Percentiles rank a stretch among this genome's conserved stretches.
phyloP scores from a whole-genome alignment of 2,329 filamentous ascomycete species.

The Alternaria viburni region DNA sequence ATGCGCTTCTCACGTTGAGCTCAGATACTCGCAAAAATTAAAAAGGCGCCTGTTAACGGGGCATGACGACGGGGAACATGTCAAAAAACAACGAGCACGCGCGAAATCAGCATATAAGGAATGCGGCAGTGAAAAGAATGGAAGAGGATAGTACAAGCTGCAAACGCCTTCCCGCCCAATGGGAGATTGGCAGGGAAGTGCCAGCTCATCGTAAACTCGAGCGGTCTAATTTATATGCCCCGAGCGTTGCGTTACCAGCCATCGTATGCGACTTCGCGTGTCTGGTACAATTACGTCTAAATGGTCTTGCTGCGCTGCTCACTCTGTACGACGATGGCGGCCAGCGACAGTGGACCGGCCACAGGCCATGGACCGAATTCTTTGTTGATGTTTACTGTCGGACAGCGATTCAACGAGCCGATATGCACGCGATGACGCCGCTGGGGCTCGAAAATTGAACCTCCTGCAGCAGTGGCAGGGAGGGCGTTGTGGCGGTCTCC shows the following conservation, averaged over 20 bases:
- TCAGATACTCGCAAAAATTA: conserved; percentile 27
- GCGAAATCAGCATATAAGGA: conserved; percentile 45
- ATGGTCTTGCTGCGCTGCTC: conserved; percentile 22
- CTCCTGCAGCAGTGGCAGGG: conserved; percentile 36
- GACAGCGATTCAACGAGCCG: conserved; percentile 20
- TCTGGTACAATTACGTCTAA: conserved; percentile 29
- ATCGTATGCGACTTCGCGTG: conserved; percentile 28
- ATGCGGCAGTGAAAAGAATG: conserved; percentile 31
- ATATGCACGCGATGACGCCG: conserved; percentile 31
- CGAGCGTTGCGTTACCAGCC: conserved; percentile 34
- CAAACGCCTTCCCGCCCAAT: conserved; percentile 39
- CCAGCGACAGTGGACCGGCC: conserved; percentile 17
- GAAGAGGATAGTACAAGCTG: conserved; percentile 39
- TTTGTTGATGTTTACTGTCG: conserved; percentile 14
- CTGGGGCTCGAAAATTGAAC: conserved; percentile 27
- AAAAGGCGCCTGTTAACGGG: conserved; percentile 45
- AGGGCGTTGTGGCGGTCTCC: conserved; percentile 38
- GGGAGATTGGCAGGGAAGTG: conserved; percentile 34
- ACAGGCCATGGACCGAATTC: conserved; percentile 18
- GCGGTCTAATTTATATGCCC: conserved; percentile 43
- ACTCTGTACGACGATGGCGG: conserved; percentile 22
- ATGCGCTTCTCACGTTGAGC: conserved; percentile 31
- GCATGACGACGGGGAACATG: conserved; percentile 43
- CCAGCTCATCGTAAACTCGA: conserved; percentile 39
- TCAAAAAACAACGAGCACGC: conserved; percentile 39